Percentiles rank a stretch among this genome's conserved stretches.
These are phyloP conservation scores for Tylopilus plumbeoviolaceoides DNA, from an alignment of 768 basidiomycete species.

Conservation along the genomic window DNA sequence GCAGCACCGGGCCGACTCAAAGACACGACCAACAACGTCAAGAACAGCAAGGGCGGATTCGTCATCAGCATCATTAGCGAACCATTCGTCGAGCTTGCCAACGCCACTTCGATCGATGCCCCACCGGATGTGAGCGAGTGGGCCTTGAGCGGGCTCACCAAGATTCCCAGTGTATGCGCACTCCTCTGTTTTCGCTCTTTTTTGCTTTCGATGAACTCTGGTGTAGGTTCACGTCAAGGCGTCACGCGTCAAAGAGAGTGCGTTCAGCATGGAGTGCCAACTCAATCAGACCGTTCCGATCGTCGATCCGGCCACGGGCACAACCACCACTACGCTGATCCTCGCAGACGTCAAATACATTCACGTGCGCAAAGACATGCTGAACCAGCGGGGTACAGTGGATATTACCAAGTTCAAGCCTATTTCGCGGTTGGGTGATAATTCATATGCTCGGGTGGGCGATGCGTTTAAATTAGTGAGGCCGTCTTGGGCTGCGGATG, in stretches of 20 bases:
- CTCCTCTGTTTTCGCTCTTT: not conserved
- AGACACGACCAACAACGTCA: conserved; percentile 43
- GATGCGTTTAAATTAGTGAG: conserved; percentile 17
- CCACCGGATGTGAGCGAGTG: conserved; percentile 38
- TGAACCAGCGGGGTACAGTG: conserved; percentile 33
- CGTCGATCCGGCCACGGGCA: conserved; percentile 26
- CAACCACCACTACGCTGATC: conserved; percentile 29
- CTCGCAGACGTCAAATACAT: conserved; percentile 38
- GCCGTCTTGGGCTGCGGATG: conserved; percentile 14
- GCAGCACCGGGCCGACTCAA: conserved; percentile 20
- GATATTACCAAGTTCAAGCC: conserved; percentile 35
- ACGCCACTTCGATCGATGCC: conserved; percentile 35
- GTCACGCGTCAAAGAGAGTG: conserved; percentile 40
- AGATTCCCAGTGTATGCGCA: conserved; percentile 7
- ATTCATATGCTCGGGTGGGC: conserved; percentile 30
- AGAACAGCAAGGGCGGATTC: conserved; percentile 37
- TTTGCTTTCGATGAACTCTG: not conserved
- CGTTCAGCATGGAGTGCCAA: conserved; percentile 46
- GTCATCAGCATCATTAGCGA: conserved; percentile 55
- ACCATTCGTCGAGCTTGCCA: conserved; percentile 38
- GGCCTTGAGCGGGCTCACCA: conserved; percentile 32
- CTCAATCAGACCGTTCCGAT: conserved; percentile 34
- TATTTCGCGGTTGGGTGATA: conserved; percentile 36
- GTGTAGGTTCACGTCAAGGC: conserved; percentile 35
- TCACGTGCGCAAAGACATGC: conserved; percentile 40